Evolutionary conservation across 2,329 filamentous ascomycete genomes (phyloP).

Genomic region (Fusarium pseudograminearum): DNA sequence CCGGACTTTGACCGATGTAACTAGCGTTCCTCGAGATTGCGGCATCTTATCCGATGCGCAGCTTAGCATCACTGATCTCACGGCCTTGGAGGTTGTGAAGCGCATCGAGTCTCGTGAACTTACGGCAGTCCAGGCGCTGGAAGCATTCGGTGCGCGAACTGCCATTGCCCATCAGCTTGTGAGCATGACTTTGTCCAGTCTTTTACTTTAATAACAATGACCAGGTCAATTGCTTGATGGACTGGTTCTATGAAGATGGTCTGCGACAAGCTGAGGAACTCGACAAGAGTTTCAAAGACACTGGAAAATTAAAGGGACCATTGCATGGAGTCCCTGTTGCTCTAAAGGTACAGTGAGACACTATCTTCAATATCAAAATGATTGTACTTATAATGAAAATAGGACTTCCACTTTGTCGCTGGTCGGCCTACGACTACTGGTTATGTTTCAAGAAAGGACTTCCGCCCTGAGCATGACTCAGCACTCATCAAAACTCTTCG

Average conservation of each 20-base stretch:
- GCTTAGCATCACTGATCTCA: slow-evolving; percentile 20
- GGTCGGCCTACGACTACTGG: slow-evolving; percentile 66
- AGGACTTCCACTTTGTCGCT: slow-evolving; percentile 55
- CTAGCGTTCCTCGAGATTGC: slow-evolving; percentile 6
- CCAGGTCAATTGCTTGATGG: slow-evolving; percentile 27
- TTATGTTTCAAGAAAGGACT: slow-evolving; percentile 65
- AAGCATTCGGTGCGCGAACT: slow-evolving; percentile 17
- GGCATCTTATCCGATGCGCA: slow-evolving; percentile 6
- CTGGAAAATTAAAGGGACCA: slow-evolving; percentile 50
- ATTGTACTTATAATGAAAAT: not conserved
- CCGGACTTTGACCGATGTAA: not conserved
- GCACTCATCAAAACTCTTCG: slow-evolving; percentile 68
- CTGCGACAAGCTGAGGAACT: slow-evolving; percentile 15
- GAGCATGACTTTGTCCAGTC: not conserved
- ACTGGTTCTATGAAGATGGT: slow-evolving; percentile 29
- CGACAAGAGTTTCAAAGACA: not conserved
- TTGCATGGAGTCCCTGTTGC: slow-evolving; percentile 70
- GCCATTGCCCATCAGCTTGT: slow-evolving; percentile 31
- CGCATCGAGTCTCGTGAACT: not conserved
- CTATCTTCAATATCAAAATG: accelerated
- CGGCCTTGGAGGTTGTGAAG: slow-evolving; percentile 1
- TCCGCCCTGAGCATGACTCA: slow-evolving; percentile 64
- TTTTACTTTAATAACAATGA: not conserved
- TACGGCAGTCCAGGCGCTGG: slow-evolving; percentile 10
- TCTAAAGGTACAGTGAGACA: slow-evolving; percentile 43